phyloP scores from a whole-genome alignment of 768 basidiomycete genomes.

The Coprinopsis strossmayeri region DNA sequence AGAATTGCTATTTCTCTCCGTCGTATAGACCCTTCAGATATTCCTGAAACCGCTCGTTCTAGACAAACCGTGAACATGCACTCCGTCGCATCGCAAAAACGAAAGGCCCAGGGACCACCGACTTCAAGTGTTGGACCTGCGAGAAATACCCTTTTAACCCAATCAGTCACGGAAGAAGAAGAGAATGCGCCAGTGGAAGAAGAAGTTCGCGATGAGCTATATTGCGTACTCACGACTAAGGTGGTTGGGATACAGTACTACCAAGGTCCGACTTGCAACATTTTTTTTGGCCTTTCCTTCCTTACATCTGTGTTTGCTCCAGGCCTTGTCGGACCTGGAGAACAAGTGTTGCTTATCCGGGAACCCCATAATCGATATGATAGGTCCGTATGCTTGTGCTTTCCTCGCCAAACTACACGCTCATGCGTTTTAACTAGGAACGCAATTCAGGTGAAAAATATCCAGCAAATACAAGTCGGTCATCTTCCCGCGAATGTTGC shows the following conservation, averaged over 20 bases:
- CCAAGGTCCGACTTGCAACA: slow-evolving; percentile 33
- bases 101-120: slow-evolving; percentile 8
- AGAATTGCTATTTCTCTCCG: slow-evolving; percentile 47
- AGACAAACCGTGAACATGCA: neutral
- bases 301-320: neutral
- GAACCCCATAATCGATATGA: slow-evolving; percentile 69
- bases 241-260: slow-evolving; percentile 88
- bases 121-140: neutral
- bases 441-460: slow-evolving; percentile 79
- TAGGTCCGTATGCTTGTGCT: slow-evolving; percentile 39
- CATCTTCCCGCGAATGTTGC: slow-evolving; percentile 65
- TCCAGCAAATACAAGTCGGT: slow-evolving; percentile 68
- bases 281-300: neutral
- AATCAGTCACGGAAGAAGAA: slow-evolving; percentile 22
- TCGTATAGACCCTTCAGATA: slow-evolving; percentile 49
- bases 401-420: too few species aligned
- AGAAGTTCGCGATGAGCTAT: slow-evolving; percentile 61
- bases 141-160: neutral
- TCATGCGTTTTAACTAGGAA: too few species aligned
- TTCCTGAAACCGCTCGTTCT: slow-evolving; percentile 42
- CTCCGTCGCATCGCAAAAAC: slow-evolving; percentile 1
- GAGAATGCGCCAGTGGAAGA: slow-evolving; percentile 25
- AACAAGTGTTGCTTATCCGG: slow-evolving; percentile 63
- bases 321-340: slow-evolving; percentile 77
- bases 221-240: slow-evolving; percentile 48